Evolutionary conservation across 2,329 filamentous ascomycete species (phyloP), one percentile per base, ranked within the genome.

Genomic region (Pestalotiopsis sp.): DNA sequence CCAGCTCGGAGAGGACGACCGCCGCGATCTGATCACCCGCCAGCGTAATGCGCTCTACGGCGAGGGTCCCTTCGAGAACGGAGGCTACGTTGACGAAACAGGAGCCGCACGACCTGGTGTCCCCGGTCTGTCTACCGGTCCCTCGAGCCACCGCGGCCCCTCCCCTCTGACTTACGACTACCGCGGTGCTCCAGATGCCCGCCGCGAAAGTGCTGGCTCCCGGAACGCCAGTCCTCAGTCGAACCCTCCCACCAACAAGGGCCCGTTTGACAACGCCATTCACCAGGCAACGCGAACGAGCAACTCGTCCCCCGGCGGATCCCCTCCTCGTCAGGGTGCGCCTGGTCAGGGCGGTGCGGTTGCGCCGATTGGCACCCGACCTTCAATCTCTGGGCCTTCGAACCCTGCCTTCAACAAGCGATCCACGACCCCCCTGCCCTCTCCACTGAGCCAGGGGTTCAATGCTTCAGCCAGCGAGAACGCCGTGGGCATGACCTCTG

Each of bases 31-130:
- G 80, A 97, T 98, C 81, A 93, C 95, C 75, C 95, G 95, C 78
- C 96, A 98, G 84, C 94, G 97, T 82, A 95, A 92, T 81, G 95
- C 95, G 72, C 84, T 99, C 73, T 99, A 98, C 81, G 94, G 94
- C 79, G 93, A 93, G 78, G 86, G 86, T 12, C 80, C 87, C 65
- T 92, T 93, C 79, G 90, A 91, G 73, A 89, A 88, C 73, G 86
- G 85, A 71, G 86, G 85, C 72, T 91, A 92, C 76, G 85, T 90
- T 64, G 92, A 94, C 70, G 93, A 95, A 76, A 87, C 87, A 38
- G 87, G 88, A 71, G 84, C 84, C 23, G 82, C 88, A 45, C 90
- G 91, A 70, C 82, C 89, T 38, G 90, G 90, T 69, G 90, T 89
- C 75, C 91, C 93, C 73, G 88, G 89, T 39, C 86, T 90, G 64